A percentile compares a stretch with the other conserved stretches of the same genome.
Conservation (phyloP, 1,139 yeast species). For the Magnusiomyces ingens region DNA sequence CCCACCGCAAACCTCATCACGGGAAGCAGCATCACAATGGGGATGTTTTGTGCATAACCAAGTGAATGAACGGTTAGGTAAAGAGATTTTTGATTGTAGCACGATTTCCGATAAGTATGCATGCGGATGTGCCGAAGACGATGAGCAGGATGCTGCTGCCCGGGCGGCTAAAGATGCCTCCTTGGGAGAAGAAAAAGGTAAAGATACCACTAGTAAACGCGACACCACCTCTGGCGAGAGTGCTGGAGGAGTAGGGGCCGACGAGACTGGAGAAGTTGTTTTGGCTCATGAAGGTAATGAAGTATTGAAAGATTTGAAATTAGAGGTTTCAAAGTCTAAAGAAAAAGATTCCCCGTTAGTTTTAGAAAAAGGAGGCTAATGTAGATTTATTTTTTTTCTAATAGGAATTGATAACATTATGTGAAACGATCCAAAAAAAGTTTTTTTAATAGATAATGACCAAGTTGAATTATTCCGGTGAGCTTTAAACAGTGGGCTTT, state of each 20-base stretch:
- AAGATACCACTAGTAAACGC: not conserved
- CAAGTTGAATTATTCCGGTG: too few species aligned
- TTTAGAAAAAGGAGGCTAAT: slow-evolving; percentile 13
- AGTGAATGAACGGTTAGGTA: slow-evolving; percentile 67
- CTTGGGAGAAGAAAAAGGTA: not conserved
- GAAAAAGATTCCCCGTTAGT: slow-evolving; percentile 10
- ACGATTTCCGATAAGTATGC: slow-evolving; percentile 83
- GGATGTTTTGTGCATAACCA: slow-evolving; percentile 91
- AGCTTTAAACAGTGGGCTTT: too few species aligned
- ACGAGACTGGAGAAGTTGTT: not conserved
- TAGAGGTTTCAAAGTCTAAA: slow-evolving; percentile 7
- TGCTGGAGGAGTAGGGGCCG: not conserved
- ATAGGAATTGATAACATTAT: slow-evolving; percentile 3
- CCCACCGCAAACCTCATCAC: slow-evolving; percentile 79
- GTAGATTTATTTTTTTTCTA: slow-evolving; percentile 1
- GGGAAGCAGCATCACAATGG: slow-evolving; percentile 88
- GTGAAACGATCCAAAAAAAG: not conserved
- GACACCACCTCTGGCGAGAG: not conserved
- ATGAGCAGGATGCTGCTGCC: slow-evolving; percentile 37
- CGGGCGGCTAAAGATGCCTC: not conserved
- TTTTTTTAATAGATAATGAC: too few species aligned
- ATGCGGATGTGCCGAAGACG: slow-evolving; percentile 89
- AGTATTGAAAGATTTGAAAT: not conserved
- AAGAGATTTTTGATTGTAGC: slow-evolving; percentile 74
- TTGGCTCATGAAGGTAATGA: slow-evolving; percentile 7